Conservation (phyloP, 768 basidiomycete species). For the Suillus weaverae region DNA sequence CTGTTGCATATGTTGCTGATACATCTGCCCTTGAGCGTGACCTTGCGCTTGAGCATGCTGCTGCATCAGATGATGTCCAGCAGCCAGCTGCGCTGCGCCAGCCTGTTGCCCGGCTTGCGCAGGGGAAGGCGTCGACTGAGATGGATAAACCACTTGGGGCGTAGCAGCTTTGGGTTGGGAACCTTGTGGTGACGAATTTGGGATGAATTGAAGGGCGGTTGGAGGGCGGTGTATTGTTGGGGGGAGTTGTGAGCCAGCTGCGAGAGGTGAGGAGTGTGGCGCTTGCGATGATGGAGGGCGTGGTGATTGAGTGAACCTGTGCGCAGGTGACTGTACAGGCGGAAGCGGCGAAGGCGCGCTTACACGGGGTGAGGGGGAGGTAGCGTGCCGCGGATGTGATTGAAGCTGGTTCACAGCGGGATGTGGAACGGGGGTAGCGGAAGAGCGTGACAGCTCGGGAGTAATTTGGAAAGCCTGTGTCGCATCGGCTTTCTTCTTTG, state of each 20-base stretch:
- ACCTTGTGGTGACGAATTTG: constrained; percentile 21
- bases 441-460: constrained; percentile 30
- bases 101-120: constrained; percentile 24
- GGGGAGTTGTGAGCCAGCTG: constrained; percentile 30
- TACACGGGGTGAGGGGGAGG: constrained; percentile 31
- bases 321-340: constrained; percentile 28
- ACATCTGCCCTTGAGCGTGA: constrained; percentile 17
- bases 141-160: constrained; percentile 27
- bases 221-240: constrained; percentile 24
- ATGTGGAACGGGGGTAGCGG: constrained; percentile 33
- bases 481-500: constrained; percentile 31
- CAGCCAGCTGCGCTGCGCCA: constrained; percentile 15
- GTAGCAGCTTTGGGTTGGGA: constrained; percentile 31
- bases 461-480: constrained; percentile 24
- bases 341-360: constrained; percentile 29
- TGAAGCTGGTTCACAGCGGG: constrained; percentile 35
- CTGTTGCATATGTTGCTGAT: constrained; percentile 17
- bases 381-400: constrained; percentile 13
- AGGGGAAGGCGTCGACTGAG: constrained; percentile 19
- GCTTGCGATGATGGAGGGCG: constrained; percentile 35
- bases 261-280: constrained; percentile 31
- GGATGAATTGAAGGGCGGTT: constrained; percentile 27
- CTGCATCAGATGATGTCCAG: constrained; percentile 16
- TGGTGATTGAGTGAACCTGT: constrained; percentile 36
- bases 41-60: constrained; percentile 18